A percentile compares a stretch with the other conserved stretches of the same genome.
Conservation (phyloP, 805 yeast genomes). For the Cyberlindnera veronae region DNA sequence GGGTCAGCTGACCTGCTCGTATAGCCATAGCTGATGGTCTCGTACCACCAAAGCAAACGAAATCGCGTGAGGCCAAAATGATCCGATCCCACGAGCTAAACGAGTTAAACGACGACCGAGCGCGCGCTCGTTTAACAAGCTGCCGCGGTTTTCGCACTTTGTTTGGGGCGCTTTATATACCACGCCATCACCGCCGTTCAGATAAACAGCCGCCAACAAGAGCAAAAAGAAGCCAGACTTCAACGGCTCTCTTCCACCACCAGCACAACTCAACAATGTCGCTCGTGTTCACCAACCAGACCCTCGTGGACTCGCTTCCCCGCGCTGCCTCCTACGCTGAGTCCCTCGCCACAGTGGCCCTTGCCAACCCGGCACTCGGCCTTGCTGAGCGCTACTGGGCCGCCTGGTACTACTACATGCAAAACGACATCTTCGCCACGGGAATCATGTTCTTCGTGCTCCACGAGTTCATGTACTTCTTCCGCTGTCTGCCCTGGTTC, state of each 20-base stretch:
- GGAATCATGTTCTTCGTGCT: conserved; percentile 78
- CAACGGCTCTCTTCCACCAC: background rate
- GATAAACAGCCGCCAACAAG: background rate
- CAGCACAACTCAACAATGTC: conserved; percentile 12
- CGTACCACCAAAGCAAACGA: too few relatives aligned
- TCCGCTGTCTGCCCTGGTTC: conserved; percentile 90
- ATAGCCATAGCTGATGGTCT: too few relatives aligned
- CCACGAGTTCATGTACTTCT: conserved; percentile 89
- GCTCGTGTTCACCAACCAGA: conserved; percentile 18
- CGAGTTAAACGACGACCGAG: background rate
- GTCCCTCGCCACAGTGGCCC: conserved; percentile 13
- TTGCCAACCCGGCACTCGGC: conserved; percentile 8
- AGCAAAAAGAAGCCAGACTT: background rate
- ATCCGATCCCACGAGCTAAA: conserved; percentile 1
- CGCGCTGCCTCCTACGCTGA: conserved; percentile 14
- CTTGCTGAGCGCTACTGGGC: conserved; percentile 79
- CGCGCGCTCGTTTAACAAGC: background rate
- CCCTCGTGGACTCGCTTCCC: conserved; percentile 17
- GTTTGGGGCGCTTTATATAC: background rate
- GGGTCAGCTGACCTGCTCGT: too few relatives aligned
- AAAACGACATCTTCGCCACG: conserved; percentile 88
- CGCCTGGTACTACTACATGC: conserved; percentile 77
- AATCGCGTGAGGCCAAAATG: too few relatives aligned
- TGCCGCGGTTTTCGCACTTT: background rate
- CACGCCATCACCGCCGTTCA: background rate